phyloP scores from a whole-genome alignment of 805 yeast genomes.

The Starmerella gropengiesseri region DNA sequence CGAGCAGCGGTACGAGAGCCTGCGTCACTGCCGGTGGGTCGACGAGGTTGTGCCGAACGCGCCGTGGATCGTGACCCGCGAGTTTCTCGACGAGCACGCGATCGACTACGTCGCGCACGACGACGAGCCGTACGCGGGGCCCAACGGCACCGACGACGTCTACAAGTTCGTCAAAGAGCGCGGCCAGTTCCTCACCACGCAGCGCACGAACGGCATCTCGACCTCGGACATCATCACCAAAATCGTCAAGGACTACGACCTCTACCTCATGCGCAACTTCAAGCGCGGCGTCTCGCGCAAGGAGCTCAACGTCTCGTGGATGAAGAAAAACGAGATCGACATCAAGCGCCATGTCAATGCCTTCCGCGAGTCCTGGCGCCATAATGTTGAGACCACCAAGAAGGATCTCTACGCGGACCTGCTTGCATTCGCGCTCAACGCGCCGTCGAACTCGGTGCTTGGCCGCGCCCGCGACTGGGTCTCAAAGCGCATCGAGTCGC shows the following conservation, averaged over 20 bases:
- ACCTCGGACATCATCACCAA: slow-evolving; percentile 94
- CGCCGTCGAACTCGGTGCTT: slow-evolving; percentile 22
- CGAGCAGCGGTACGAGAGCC: slow-evolving; percentile 79
- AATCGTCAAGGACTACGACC: slow-evolving; percentile 90
- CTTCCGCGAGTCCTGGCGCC: slow-evolving; percentile 76
- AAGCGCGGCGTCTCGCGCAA: slow-evolving; percentile 96
- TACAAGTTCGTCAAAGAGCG: slow-evolving; percentile 81
- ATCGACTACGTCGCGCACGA: slow-evolving; percentile 98
- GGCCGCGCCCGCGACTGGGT: slow-evolving; percentile 31
- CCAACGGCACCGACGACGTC: slow-evolving; percentile 76
- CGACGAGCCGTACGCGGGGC: slow-evolving; percentile 83
- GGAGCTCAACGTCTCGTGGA: slow-evolving; percentile 93
- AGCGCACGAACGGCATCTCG: slow-evolving; percentile 91
- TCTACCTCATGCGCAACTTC: slow-evolving; percentile 90
- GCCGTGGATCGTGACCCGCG: slow-evolving; percentile 89
- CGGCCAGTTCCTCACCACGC: slow-evolving; percentile 89
- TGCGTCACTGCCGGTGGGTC: slow-evolving; percentile 92
- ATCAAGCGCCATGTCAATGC: slow-evolving; percentile 81
- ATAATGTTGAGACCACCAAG: slow-evolving; percentile 56
- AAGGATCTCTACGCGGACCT: slow-evolving; percentile 78
- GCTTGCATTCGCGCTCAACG: slow-evolving; percentile 23
- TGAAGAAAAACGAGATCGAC: slow-evolving; percentile 92
- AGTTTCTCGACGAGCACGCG: slow-evolving; percentile 62
- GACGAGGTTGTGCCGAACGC: slow-evolving; percentile 92
- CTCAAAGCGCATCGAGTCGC: slow-evolving; percentile 23